A percentile compares a stretch with the other conserved stretches of the same genome.
Evolutionary conservation across 2,329 filamentous ascomycete species (phyloP).

Genomic region (Cladophialophora immunda): DNA sequence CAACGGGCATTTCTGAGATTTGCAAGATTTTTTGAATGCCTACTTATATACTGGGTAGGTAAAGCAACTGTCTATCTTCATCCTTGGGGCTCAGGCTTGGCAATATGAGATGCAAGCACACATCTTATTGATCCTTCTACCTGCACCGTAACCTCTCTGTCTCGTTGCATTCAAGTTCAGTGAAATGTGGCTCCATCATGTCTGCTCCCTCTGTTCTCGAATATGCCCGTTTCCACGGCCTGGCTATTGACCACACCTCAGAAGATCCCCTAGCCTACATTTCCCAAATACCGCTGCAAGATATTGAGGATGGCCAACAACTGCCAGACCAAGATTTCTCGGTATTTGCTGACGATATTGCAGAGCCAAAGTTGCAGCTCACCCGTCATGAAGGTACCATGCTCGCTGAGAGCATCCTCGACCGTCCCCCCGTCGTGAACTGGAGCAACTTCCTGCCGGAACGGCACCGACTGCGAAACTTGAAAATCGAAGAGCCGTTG

Average conservation of each 20-base stretch:
- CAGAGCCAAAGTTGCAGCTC: conserved; percentile 48
- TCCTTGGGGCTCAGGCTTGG: background rate
- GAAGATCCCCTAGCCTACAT: conserved; percentile 42
- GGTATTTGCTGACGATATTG: conserved; percentile 34
- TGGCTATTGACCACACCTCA: conserved; percentile 50
- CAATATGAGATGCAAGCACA: background rate
- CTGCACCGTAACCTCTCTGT: background rate
- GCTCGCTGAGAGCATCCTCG: conserved; percentile 44
- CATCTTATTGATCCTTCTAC: background rate
- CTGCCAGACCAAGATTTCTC: conserved; percentile 41
- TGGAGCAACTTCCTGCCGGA: conserved; percentile 40
- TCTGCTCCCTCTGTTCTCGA: conserved; percentile 53
- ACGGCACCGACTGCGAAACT: conserved; percentile 37
- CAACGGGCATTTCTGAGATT: background rate
- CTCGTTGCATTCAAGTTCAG: background rate
- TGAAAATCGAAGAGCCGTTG: conserved; percentile 59
- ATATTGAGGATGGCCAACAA: conserved; percentile 25
- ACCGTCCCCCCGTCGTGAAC: conserved; percentile 28
- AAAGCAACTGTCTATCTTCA: background rate
- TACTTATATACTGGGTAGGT: background rate
- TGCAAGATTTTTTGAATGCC: background rate
- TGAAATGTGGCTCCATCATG: conserved; percentile 21
- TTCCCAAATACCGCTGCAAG: conserved; percentile 16
- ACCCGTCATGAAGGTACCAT: conserved; percentile 44
- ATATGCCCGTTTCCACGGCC: conserved; percentile 57